A percentile compares a stretch with the other conserved stretches of the same genome.
Evolutionary conservation across 768 basidiomycete species (phyloP).

Genomic region (Kwoniella mangroviensis): DNA sequence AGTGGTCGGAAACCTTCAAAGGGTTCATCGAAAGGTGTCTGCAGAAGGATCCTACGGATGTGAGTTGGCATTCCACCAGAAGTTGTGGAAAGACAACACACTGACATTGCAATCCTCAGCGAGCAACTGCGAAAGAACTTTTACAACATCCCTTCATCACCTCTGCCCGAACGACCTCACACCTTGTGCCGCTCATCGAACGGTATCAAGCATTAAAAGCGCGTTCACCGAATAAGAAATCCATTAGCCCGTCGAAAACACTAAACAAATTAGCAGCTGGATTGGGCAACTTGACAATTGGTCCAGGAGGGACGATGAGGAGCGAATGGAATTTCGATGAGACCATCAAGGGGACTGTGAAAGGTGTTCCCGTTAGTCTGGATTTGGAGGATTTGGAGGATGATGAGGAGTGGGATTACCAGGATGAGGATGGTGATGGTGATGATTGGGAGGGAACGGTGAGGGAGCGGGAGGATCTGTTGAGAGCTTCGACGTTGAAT

Average conservation of each 20-base stretch:
- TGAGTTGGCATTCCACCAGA: constrained; percentile 58
- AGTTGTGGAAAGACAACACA: neutral
- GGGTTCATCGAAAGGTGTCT: constrained; percentile 89
- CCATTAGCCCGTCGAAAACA: constrained; percentile 38
- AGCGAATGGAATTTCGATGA: constrained; percentile 92
- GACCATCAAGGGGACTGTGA: constrained; percentile 52
- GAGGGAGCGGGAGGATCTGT: constrained; percentile 43
- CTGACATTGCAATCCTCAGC: constrained; percentile 61
- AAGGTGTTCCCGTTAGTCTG: constrained; percentile 41
- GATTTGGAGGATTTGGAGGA: constrained; percentile 43
- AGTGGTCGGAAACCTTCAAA: constrained; percentile 83
- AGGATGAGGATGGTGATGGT: constrained; percentile 59
- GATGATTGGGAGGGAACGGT: constrained; percentile 24
- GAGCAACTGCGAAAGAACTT: constrained; percentile 87
- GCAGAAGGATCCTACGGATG: constrained; percentile 84
- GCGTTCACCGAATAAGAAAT: constrained; percentile 66
- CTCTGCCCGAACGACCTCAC: constrained; percentile 77
- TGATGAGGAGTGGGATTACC: constrained; percentile 38
- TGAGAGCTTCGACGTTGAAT: constrained; percentile 21
- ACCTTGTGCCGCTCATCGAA: constrained; percentile 84
- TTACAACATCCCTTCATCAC: constrained; percentile 92
- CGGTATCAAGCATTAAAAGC: constrained; percentile 78
- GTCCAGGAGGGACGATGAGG: constrained; percentile 65
- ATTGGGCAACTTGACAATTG: constrained; percentile 29
- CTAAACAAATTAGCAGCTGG: constrained; percentile 57